phyloP scores from a whole-genome alignment of 73 alveolate species.

The Halteria grandinella region DNA sequence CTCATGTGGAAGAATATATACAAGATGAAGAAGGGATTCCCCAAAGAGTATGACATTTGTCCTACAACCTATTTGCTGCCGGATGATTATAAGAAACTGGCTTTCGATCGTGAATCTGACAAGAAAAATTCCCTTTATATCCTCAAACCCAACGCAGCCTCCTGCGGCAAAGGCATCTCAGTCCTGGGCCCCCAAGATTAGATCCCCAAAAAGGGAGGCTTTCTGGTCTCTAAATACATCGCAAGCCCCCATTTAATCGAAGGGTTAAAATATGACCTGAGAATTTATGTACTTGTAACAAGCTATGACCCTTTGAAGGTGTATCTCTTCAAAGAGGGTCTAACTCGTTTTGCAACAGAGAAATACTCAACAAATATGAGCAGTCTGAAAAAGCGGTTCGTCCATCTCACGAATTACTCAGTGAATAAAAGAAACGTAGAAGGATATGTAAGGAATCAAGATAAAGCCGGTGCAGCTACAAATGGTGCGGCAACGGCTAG shows the following conservation, averaged over 20 bases:
- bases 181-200: slow-evolving; percentile 76
- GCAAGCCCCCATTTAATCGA: slow-evolving; percentile 79
- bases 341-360: slow-evolving; percentile 86
- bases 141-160: slow-evolving; percentile 61
- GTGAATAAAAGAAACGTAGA: slow-evolving; percentile 61
- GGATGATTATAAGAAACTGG: slow-evolving; percentile 61
- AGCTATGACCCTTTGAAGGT: slow-evolving; percentile 79
- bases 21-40: slow-evolving; percentile 49
- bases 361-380: slow-evolving; percentile 64
- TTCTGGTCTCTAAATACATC: slow-evolving; percentile 75
- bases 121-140: slow-evolving; percentile 14
- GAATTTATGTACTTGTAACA: slow-evolving; percentile 79
- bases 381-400: slow-evolving; percentile 51
- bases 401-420: slow-evolving; percentile 64
- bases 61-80: slow-evolving; percentile 84
- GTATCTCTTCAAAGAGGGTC: slow-evolving; percentile 76
- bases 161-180: slow-evolving; percentile 70
- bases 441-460: slow-evolving; percentile 62
- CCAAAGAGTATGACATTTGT: slow-evolving; percentile 66
- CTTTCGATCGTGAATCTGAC: slow-evolving; percentile 31
- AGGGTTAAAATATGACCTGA: slow-evolving; percentile 77
- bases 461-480: slow-evolving; percentile 54
- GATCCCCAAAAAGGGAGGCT: slow-evolving; percentile 71
- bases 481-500: slow-evolving; percentile 74
- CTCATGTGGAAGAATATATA: slow-evolving; percentile 75